A percentile compares a stretch with the other conserved stretches of the same genome.
phyloP scores from a whole-genome alignment of 2,329 filamentous ascomycete species.

The Paraphoma chrysanthemicola region DNA sequence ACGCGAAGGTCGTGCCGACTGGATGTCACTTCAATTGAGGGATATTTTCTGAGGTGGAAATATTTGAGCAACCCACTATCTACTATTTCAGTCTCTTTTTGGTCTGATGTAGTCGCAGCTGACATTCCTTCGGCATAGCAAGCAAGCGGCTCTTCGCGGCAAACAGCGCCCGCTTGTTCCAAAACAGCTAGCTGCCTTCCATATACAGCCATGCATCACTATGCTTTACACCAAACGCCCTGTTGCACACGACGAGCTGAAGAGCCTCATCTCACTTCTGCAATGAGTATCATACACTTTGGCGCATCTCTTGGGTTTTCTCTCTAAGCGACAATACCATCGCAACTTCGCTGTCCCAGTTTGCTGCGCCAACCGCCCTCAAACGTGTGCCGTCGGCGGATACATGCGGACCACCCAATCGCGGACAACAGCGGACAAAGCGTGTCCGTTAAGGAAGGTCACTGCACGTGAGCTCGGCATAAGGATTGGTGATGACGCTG shows the following conservation, averaged over 20 bases:
- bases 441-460: constrained; percentile 18
- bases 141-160: constrained; percentile 19
- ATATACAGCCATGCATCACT: constrained; percentile 1
- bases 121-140: constrained; percentile 24
- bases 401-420: constrained; percentile 24
- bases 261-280: neutral
- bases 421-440: constrained; percentile 27
- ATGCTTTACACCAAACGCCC: constrained; percentile 1
- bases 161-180: constrained; percentile 6
- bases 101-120: neutral
- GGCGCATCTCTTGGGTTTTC: no score
- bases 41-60: neutral
- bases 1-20: no score
- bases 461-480: constrained; percentile 37
- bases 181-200: constrained; percentile 8
- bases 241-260: constrained; percentile 1
- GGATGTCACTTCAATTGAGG: no score
- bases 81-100: neutral
- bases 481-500: constrained; percentile 28
- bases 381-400: constrained; percentile 12
- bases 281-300: neutral
- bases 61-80: neutral
- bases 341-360: neutral
- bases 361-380: neutral
- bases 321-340: no score